These are phyloP conservation scores for Paramyrothecium roridum DNA, from an alignment of 2,329 filamentous ascomycete genomes.

Conservation along the genomic window DNA sequence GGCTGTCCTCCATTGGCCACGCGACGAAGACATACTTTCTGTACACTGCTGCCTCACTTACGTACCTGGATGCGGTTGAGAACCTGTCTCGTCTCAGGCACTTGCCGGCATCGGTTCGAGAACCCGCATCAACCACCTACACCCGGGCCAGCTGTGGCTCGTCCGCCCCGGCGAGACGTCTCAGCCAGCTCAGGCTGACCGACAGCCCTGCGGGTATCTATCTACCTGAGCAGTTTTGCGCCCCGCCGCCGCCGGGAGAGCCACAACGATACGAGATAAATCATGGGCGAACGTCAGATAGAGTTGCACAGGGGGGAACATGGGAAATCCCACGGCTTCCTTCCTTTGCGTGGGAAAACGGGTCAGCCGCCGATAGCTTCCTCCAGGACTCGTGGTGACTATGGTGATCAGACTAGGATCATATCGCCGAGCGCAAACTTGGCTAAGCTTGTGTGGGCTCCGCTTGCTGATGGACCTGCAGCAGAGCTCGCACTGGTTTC, in stretches of 20 bases:
- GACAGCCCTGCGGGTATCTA: background rate
- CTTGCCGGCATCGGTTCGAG: background rate
- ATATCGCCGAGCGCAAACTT: conserved; percentile 10
- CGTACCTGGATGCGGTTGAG: background rate
- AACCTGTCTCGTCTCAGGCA: too few species aligned
- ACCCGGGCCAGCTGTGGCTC: background rate
- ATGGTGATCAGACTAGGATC: conserved; percentile 2
- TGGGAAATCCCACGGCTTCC: background rate
- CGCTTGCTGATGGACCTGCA: conserved; percentile 7
- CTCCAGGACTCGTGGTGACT: background rate
- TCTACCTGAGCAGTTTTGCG: background rate
- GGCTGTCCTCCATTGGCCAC: background rate
- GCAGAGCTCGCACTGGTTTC: background rate
- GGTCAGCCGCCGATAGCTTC: background rate
- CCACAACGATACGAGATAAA: background rate
- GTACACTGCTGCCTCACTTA: background rate
- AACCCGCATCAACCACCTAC: background rate
- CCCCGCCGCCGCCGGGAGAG: background rate
- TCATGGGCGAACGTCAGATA: background rate
- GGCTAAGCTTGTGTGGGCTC: conserved; percentile 6
- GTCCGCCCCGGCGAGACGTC: background rate
- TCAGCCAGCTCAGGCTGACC: background rate
- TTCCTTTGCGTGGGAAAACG: background rate
- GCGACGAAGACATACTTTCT: background rate
- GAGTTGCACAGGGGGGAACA: background rate